Base-by-base conservation (phyloP, 1,139 yeast species). In the Geotrichum fermentans region DNA sequence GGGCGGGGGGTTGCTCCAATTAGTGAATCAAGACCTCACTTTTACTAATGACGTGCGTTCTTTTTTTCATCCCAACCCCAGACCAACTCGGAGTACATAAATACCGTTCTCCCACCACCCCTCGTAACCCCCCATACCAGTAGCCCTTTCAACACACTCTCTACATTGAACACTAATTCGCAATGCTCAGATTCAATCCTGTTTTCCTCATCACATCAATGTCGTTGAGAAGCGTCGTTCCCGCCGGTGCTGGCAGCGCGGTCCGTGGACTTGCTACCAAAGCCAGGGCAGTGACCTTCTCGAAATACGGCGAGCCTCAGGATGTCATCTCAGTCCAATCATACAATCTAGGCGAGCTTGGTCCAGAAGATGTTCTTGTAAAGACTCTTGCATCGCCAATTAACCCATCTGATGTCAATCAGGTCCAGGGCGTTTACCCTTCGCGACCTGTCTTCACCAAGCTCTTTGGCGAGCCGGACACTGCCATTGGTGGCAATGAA, bases 341-440 rank as follows among this genome's bases (percentile, higher is more conserved):
- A 21, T 60, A 62, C 52, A 51, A 55, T 14, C 48, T 70, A 10
- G 58, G 60, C n/a, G 66, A 61, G 20, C 69, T 72, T 2, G 49
- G 50, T 3, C 60, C 54, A 1, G 64, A 73, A 51, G 71, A 79
- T 42, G 75, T 83, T 18, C 66, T 83, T 33, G 74, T 83, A 38
- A 75, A 77, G 61, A 72, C 84, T 7, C 70, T 92, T 52, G 97
- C 95, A 0, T 80, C 94, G 47, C 97, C 99, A 1, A 77, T 94
- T 56, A 90, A 90, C 62, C 97, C 97, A 0, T 84, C 96, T 0
- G 97, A 90, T 62, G 75, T 88, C 64, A 86, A 86, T 62, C 97
- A 89, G 67, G 73, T 90, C 56, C 89, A 85, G 63, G 97, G 97
- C n/a, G 94, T 86, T 0, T 90, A 90, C 59, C 96, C 96, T 0